A percentile compares a stretch with the other conserved stretches of the same genome.
These are phyloP conservation scores for Chlorella sp. DNA, from an alignment of 139 green algal species.

Conservation along the genomic window DNA sequence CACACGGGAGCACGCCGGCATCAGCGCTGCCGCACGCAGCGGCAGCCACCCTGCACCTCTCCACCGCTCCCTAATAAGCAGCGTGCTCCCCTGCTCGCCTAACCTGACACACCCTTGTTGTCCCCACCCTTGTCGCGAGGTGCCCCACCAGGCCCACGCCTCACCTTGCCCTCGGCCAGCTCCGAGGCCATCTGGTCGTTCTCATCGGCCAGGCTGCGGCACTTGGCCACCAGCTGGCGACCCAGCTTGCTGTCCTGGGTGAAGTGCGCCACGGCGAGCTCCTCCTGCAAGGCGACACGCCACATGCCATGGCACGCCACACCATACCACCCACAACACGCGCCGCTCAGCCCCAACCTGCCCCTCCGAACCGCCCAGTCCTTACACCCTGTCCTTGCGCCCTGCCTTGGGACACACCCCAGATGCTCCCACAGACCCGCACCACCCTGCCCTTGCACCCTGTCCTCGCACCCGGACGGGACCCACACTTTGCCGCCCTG, in stretches of 20 bases:
- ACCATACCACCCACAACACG: background rate
- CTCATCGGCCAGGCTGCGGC: constrained; percentile 50
- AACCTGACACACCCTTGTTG: background rate
- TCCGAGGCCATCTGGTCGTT: constrained; percentile 77
- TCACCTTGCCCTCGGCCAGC: constrained; percentile 54
- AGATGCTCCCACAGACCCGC: too few species aligned
- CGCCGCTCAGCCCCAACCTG: too few species aligned
- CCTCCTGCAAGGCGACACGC: constrained; percentile 47
- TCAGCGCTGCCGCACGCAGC: background rate
- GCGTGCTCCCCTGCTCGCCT: background rate
- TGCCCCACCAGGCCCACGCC: background rate
- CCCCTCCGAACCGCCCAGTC: too few species aligned
- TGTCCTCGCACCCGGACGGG: too few species aligned
- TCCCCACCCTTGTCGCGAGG: background rate
- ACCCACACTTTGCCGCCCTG: too few species aligned
- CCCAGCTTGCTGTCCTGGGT: constrained; percentile 66
- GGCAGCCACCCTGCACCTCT: background rate
- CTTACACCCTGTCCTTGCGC: too few species aligned
- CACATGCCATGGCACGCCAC: background rate
- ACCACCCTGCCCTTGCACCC: too few species aligned
- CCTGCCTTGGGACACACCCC: too few species aligned
- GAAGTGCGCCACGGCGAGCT: constrained; percentile 63
- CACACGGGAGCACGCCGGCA: background rate
- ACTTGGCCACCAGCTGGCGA: constrained; percentile 77
- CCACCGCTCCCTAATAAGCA: background rate